Evolutionary conservation across 83 land plant genomes (phyloP), one percentile per base, ranked within the genome.

Genomic region (Diphasiastrum complanatum): DNA sequence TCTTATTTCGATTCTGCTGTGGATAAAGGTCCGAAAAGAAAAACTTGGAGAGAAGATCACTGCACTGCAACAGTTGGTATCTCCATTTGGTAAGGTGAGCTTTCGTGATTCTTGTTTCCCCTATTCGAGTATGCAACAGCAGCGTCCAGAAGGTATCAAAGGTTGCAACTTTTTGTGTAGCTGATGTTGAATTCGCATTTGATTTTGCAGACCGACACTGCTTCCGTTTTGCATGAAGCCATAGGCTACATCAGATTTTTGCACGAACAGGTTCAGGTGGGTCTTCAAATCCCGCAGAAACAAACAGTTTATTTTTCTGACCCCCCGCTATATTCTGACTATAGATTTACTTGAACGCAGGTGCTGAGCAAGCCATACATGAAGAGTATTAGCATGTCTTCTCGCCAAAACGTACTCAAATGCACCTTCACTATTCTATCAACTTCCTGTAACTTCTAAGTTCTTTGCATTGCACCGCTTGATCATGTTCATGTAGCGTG

Each of bases 241-340:
- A 71, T 75, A 60, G 85, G 82, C 34, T 81, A 81, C 67, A 78
- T 81, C 45, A 78, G 75, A 72, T 81, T 81, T 77, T 81, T 81
- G 63, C 82, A 81, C 47, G 61, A 75, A 67, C 82, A 83, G 70
- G 77, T 83, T 76, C 75, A 83, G 86, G 86, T 83, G 8, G n/a
- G 23, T 60, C 36, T 31, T 45, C 35, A 40, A 43, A 38, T 54
- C 18, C 34, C 27, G 18, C 8, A 14, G 1, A 31, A 34, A 29
- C 5, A 1, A 16, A 23, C 25, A 26, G 59, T 22, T 3, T 1
- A 26, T 25, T 1, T 2, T 14, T 45, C 20, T 41, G 30, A 61
- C 49, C 64, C 41, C 50, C 49, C 64, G 45, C 41, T 61, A 30
- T 46, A 62, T 46, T 50, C 65, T 43, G 11, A 20, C 24, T 2